These are phyloP conservation scores for Cutaneotrichosporon sp. DNA, from an alignment of 1,284 basidiomycete genomes.

Conservation along the genomic window DNA sequence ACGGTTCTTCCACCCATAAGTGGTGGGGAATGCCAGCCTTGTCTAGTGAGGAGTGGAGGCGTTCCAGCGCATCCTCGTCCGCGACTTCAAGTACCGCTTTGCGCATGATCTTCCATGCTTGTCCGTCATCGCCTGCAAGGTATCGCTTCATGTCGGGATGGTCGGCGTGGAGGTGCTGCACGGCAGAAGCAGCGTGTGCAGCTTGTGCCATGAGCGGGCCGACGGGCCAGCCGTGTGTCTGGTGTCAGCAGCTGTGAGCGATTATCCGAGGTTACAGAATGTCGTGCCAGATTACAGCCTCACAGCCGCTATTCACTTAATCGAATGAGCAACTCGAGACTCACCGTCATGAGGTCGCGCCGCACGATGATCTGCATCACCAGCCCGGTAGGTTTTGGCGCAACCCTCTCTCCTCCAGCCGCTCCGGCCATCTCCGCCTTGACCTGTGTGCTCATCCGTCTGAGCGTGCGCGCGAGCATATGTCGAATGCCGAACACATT, in stretches of 20 bases:
- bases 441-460: background rate
- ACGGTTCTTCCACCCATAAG: slow-evolving; percentile 58
- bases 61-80: slow-evolving; percentile 38
- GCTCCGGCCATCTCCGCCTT: background rate
- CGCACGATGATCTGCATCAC: slow-evolving; percentile 54
- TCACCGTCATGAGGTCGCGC: slow-evolving; percentile 46
- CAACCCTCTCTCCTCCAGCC: background rate
- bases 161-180: slow-evolving; percentile 40
- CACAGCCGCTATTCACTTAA: too few relatives aligned
- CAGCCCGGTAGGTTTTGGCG: slow-evolving; percentile 36
- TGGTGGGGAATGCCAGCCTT: slow-evolving; percentile 46
- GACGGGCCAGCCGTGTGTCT: slow-evolving; percentile 53
- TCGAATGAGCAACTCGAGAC: slow-evolving; percentile 11
- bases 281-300: too few relatives aligned
- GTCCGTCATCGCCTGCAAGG: slow-evolving; percentile 37
- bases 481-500: background rate
- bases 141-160: slow-evolving; percentile 45
- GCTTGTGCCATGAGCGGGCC: slow-evolving; percentile 58
- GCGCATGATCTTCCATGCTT: slow-evolving; percentile 47
- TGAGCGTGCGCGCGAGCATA: background rate
- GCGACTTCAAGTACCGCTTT: slow-evolving; percentile 49
- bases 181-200: slow-evolving; percentile 56
- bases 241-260: slow-evolving; percentile 9
- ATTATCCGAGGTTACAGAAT: too few relatives aligned
- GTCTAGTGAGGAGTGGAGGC: slow-evolving; percentile 42